Percentiles rank a stretch among this genome's conserved stretches.
phyloP scores from a whole-genome alignment of 768 basidiomycete species.

The Boletus edulis region DNA sequence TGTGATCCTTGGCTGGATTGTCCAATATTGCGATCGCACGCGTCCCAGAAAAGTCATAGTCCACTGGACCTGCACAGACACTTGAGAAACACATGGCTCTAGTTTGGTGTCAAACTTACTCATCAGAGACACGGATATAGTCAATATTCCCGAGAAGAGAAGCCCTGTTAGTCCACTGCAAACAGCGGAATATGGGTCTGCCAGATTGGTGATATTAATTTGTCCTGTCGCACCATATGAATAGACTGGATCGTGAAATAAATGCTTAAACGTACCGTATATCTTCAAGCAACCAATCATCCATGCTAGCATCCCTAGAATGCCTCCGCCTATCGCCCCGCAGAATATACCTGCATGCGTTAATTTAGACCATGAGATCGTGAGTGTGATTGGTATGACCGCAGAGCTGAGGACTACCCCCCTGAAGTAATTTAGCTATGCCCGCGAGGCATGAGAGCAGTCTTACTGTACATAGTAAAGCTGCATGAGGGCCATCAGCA shows the following conservation, averaged over 20 bases:
- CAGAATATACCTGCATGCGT: constrained; percentile 38
- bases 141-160: constrained; percentile 37
- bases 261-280: constrained; percentile 30
- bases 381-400: constrained; percentile 48
- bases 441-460: background rate
- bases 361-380: constrained; percentile 46
- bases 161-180: constrained; percentile 39
- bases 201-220: constrained; percentile 36
- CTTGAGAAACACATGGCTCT: background rate
- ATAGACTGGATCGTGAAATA: background rate
- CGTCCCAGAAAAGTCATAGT: constrained; percentile 40
- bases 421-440: constrained; percentile 24
- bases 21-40: constrained; percentile 34
- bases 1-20: background rate
- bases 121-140: constrained; percentile 35
- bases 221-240: constrained; percentile 22
- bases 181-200: constrained; percentile 39
- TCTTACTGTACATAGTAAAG: constrained; percentile 47
- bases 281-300: constrained; percentile 52
- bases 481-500: constrained; percentile 13
- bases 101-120: constrained; percentile 20
- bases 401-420: constrained; percentile 49
- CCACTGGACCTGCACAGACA: constrained; percentile 26
- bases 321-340: constrained; percentile 41
- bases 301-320: constrained; percentile 47